phyloP scores from a whole-genome alignment of 371 early-diverging fungal species.

The Mortierella sp. region DNA sequence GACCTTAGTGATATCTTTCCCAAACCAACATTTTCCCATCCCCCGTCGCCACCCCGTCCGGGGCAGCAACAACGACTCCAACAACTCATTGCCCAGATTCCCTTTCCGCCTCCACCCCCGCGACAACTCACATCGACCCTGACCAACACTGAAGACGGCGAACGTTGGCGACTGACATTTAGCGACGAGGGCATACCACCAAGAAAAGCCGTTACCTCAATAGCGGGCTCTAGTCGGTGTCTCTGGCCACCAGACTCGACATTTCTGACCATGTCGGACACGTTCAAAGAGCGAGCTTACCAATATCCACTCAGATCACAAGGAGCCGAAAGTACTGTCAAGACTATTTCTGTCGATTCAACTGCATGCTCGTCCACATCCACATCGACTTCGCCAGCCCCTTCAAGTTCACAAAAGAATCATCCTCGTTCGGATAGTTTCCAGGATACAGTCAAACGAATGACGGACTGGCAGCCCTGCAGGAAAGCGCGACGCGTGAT shows the following conservation, averaged over 20 bases:
- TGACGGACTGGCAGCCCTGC: conserved; percentile 27
- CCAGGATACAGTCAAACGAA: conserved; percentile 14
- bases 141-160: too few relatives aligned
- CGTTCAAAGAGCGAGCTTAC: conserved; percentile 10
- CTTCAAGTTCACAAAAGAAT: conserved; percentile 14
- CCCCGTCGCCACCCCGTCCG: conserved; percentile 8
- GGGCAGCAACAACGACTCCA: background rate
- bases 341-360: too few relatives aligned
- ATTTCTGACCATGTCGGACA: conserved; percentile 33
- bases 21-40: too few relatives aligned
- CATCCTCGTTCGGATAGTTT: conserved; percentile 20
- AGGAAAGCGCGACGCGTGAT: conserved; percentile 38
- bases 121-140: background rate
- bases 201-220: conserved; percentile 38
- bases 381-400: background rate
- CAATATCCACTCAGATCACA: conserved; percentile 6
- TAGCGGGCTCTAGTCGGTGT: conserved; percentile 40
- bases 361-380: background rate
- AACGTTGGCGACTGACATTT: too few relatives aligned
- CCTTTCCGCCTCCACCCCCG: background rate
- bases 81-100: background rate
- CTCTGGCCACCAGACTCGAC: conserved; percentile 48
- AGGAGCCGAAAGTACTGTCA: background rate
- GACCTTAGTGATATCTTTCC: too few relatives aligned
- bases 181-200: background rate